Base-by-base conservation (phyloP, 495 filamentous ascomycete genomes). In the Zalerion maritima region DNA sequence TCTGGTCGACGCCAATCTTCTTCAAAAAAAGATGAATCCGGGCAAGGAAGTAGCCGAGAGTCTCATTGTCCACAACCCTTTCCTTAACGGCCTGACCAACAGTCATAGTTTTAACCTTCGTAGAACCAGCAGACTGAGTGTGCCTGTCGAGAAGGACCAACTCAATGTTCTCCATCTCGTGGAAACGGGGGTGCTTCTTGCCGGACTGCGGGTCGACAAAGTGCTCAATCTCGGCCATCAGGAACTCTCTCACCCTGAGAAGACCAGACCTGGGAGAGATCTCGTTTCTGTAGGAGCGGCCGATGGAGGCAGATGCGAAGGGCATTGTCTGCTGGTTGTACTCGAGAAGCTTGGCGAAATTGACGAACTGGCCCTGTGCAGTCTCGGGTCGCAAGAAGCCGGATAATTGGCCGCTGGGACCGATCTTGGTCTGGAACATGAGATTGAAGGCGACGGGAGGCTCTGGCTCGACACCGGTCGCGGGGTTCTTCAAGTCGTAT, bases 221-320 rank as follows among this genome's bases (percentile, higher is more conserved):
- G 44, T 83, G 78, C 51, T 84, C 78, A 37, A 84, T 79, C 52
- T 85, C 79, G 4, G 77, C 79, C 79, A 85, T 82, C 34, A 82
- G 50, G 55, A 83, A 85, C 45, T 85, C 78, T 20, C 79, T 71
- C 6, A 85, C 78, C 34, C 78, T 72, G 14, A 82, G 63, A n/a
- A 85, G 59, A 34, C 78, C 78, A 31, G 69, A 60, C 13, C 78
- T 57, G 6, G 78, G 78, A 0, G 78, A 81, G 37, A 85, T 83
- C 42, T 85, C 78, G 42, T 85, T 83, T 35, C 78, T 65, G 62
- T 78, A 83, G 3, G 77, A 81, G 47, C 76, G 75, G 45, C 79
- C 78, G 40, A 85, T 77, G 5, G 69, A 80, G 6, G 78, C 78
- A 7, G 75, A 80, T 4, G 78, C 78, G 40, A 85, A 82, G 4